These are phyloP conservation scores for Geopyxis carbonaria DNA, from an alignment of 495 filamentous ascomycete genomes.

Conservation along the genomic window DNA sequence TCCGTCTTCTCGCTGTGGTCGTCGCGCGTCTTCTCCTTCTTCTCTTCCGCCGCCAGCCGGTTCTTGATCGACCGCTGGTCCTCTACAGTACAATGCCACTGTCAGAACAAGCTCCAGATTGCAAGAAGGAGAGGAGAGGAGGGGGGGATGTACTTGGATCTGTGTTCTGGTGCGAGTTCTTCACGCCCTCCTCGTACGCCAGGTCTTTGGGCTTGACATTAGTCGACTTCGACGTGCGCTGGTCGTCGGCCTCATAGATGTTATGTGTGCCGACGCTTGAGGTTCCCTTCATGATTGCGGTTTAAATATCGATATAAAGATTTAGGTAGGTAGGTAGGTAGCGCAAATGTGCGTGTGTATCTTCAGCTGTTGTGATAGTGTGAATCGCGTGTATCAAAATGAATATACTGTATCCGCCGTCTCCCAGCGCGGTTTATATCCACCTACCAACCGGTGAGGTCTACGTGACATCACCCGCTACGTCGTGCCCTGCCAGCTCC, in stretches of 20 bases:
- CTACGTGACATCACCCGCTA: too few species aligned
- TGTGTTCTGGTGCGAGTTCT: constrained; percentile 10
- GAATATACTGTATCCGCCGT: too few species aligned
- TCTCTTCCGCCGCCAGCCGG: constrained; percentile 10
- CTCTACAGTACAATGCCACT: constrained; percentile 7
- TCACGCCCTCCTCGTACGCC: constrained; percentile 10
- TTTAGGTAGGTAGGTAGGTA: too few species aligned
- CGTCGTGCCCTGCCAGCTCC: too few species aligned
- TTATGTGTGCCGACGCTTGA: constrained; percentile 8
- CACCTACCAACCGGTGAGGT: too few species aligned
- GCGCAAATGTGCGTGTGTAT: too few species aligned
- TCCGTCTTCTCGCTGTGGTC: constrained; percentile 5
- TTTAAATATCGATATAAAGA: background rate
- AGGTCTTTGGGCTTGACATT: constrained; percentile 1
- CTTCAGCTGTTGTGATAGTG: too few species aligned
- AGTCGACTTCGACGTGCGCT: constrained; percentile 6
- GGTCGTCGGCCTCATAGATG: constrained; percentile 13
- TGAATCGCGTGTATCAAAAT: too few species aligned
- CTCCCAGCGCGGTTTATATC: too few species aligned
- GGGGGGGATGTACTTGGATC: constrained; percentile 11
- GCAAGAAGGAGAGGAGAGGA: background rate
- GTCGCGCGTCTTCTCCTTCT: background rate
- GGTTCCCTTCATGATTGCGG: constrained; percentile 8
- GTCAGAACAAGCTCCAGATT: background rate
- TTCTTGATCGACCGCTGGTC: constrained; percentile 15